Evolutionary conservation across 2,329 filamentous ascomycete genomes (phyloP).

Genomic region (Colletotrichum sp.): DNA sequence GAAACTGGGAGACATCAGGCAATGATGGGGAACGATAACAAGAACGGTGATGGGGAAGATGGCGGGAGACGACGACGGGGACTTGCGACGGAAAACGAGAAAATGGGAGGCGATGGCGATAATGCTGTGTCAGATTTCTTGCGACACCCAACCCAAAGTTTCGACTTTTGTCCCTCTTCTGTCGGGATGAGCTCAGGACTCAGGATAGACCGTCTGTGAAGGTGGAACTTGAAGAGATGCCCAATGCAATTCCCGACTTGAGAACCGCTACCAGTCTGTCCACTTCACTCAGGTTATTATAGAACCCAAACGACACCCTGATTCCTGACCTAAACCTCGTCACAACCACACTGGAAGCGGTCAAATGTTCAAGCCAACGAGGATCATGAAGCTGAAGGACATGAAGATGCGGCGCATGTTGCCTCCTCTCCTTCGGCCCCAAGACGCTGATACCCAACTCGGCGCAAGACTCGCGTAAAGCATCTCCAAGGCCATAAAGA

Average conservation of each 20-base stretch:
- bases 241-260: not conserved
- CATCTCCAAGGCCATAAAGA: conserved; percentile 27
- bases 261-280: conserved; percentile 13
- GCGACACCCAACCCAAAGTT: accelerated
- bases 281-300: conserved; percentile 27
- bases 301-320: conserved; percentile 31
- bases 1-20: not conserved
- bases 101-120: not conserved
- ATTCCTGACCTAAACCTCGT: conserved; percentile 30
- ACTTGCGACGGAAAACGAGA: too few relatives aligned
- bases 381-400: conserved; percentile 26
- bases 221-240: not conserved
- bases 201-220: not conserved
- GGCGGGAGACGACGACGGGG: not conserved
- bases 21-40: not conserved
- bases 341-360: conserved; percentile 11
- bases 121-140: accelerated
- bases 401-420: conserved; percentile 33
- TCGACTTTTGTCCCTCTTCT: not conserved
- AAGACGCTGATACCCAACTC: conserved; percentile 25
- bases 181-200: not conserved
- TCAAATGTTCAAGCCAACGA: conserved; percentile 26
- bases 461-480: conserved; percentile 22
- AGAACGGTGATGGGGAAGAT: not conserved
- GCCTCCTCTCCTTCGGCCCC: conserved; percentile 21